These are phyloP conservation scores for Cercospora nicotianae DNA, from an alignment of 2,329 filamentous ascomycete species.

Conservation along the genomic window DNA sequence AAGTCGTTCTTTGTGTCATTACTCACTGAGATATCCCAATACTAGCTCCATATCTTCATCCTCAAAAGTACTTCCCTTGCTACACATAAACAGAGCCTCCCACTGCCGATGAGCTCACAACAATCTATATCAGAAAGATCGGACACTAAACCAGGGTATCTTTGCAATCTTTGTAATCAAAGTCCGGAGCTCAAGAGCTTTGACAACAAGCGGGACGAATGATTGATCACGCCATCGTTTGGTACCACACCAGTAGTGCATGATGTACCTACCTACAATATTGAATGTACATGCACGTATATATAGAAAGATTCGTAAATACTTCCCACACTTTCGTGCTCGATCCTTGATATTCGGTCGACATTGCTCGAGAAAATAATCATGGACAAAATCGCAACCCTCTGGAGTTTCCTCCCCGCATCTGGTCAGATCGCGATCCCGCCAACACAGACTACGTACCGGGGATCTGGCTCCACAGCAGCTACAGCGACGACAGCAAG, in stretches of 20 bases:
- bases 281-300: neutral
- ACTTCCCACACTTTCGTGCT: too few relatives aligned
- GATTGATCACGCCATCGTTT: neutral
- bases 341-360: too few relatives aligned
- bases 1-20: neutral
- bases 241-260: neutral
- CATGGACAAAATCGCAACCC: constrained; percentile 7
- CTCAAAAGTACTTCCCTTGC: neutral
- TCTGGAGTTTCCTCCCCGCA: constrained; percentile 11
- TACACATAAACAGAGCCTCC: neutral
- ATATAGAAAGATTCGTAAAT: neutral
- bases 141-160: neutral
- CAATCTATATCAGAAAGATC: neutral
- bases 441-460: neutral
- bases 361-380: too few relatives aligned
- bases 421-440: constrained; percentile 9
- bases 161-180: neutral
- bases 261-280: neutral
- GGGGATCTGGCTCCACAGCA: neutral
- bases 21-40: neutral
- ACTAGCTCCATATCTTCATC: neutral
- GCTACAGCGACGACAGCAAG: neutral
- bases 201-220: neutral
- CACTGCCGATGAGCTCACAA: neutral
- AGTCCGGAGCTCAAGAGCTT: neutral